Evolutionary conservation across 139 green algal genomes (phyloP).

Genomic region (Deuterostichococcus epilithicus): DNA sequence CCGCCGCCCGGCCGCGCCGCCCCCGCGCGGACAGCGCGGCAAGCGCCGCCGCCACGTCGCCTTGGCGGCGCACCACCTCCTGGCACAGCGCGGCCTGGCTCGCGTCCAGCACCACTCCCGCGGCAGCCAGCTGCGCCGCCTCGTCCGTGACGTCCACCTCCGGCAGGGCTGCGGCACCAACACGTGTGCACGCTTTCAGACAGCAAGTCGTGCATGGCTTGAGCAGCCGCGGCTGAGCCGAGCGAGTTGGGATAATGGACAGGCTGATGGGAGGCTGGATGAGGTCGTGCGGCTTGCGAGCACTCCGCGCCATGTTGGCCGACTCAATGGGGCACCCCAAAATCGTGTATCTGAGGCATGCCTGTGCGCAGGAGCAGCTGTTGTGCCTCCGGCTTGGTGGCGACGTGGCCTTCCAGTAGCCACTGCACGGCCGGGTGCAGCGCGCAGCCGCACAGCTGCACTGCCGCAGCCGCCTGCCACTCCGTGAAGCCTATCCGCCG

Average conservation of each 20-base stretch:
- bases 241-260: too few relatives aligned
- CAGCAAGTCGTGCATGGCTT: constrained; percentile 8
- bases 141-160: constrained; percentile 43
- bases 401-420: constrained; percentile 45
- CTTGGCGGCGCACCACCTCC: constrained; percentile 17
- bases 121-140: constrained; percentile 14
- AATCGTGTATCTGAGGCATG: too few relatives aligned
- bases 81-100: background rate
- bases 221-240: constrained; percentile 10
- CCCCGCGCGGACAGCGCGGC: constrained; percentile 16
- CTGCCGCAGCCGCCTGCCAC: constrained; percentile 38
- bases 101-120: background rate
- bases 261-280: too few relatives aligned
- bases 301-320: too few relatives aligned
- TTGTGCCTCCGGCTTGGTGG: background rate
- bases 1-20: constrained; percentile 12
- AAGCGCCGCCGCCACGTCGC: constrained; percentile 13
- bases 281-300: too few relatives aligned
- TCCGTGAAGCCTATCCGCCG: constrained; percentile 47
- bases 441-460: constrained; percentile 52
- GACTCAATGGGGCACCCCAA: too few relatives aligned
- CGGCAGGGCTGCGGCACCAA: background rate
- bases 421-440: constrained; percentile 46
- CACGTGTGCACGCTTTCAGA: background rate
- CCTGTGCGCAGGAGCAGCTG: background rate